phyloP scores from a whole-genome alignment of 1,284 basidiomycete species.

The Farysia itapuensis region DNA sequence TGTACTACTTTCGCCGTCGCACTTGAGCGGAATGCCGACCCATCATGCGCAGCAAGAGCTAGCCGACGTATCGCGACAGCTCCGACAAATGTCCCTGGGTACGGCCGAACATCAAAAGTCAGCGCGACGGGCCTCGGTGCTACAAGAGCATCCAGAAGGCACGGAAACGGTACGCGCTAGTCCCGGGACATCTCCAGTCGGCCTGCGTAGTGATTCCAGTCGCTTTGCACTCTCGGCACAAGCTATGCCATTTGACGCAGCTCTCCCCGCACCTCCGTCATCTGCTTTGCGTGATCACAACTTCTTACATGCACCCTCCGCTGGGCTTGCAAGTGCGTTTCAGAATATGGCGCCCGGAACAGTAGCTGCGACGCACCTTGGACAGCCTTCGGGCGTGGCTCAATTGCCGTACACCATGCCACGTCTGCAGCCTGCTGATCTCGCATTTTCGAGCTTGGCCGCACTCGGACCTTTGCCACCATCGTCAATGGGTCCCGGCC shows the following conservation, averaged over 20 bases:
- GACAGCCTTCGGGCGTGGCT: neutral
- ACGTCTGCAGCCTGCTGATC: slow-evolving; percentile 4
- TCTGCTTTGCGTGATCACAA: no score
- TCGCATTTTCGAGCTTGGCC: slow-evolving; percentile 34
- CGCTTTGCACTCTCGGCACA: slow-evolving; percentile 16
- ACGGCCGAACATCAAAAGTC: slow-evolving; percentile 1
- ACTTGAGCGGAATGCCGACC: slow-evolving; percentile 11
- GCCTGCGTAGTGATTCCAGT: no score
- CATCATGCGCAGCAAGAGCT: slow-evolving; percentile 17
- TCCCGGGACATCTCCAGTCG: slow-evolving; percentile 31
- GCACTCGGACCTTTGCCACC: slow-evolving; percentile 41
- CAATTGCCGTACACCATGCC: neutral
- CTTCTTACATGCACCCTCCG: no score
- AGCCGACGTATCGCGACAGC: slow-evolving; percentile 25
- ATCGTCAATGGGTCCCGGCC: slow-evolving; percentile 16
- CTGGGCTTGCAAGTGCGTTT: no score
- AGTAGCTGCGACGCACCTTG: neutral
- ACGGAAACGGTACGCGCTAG: slow-evolving; percentile 29
- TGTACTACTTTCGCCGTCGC: slow-evolving; percentile 16
- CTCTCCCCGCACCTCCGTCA: no score
- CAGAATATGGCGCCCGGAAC: no score
- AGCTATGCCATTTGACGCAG: slow-evolving; percentile 21
- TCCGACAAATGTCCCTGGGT: slow-evolving; percentile 33
- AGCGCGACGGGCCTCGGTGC: neutral
- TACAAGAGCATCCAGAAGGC: slow-evolving; percentile 17